Conservation (phyloP, 192 early-diverging fungal species). For the Backusella tuberculispora region DNA sequence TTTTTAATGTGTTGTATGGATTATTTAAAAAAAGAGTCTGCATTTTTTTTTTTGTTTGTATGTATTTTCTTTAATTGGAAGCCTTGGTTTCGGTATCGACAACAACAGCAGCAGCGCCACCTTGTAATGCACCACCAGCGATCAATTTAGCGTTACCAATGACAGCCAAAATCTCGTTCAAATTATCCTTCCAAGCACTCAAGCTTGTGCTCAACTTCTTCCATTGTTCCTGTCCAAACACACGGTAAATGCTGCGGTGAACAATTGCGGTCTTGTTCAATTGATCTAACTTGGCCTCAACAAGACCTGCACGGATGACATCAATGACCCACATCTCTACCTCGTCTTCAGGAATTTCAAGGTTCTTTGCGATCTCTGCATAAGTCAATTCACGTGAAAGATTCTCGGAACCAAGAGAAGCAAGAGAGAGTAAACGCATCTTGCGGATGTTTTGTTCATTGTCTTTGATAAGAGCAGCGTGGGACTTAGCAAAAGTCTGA, state of each 20-base stretch:
- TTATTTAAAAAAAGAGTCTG: no score
- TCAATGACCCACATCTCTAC: constrained; percentile 98
- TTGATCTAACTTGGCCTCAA: constrained; percentile 96
- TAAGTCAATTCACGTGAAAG: constrained; percentile 75
- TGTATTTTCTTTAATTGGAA: background rate
- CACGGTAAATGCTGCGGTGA: constrained; percentile 83
- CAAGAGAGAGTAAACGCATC: constrained; percentile 86
- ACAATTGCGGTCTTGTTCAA: constrained; percentile 78
- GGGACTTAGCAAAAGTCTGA: constrained; percentile 58
- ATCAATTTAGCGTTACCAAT: constrained; percentile 85
- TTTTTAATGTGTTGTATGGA: background rate
- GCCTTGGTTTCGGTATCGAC: constrained; percentile 20
- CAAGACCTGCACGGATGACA: constrained; percentile 87
- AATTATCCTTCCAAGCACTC: constrained; percentile 77
- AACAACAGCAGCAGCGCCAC: constrained; percentile 30
- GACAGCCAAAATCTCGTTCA: constrained; percentile 85
- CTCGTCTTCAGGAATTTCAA: constrained; percentile 76
- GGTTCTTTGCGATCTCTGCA: constrained; percentile 67
- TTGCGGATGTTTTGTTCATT: constrained; percentile 69
- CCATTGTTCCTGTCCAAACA: constrained; percentile 87
- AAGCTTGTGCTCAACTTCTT: constrained; percentile 66
- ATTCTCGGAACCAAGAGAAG: constrained; percentile 73
- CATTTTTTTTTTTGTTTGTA: background rate
- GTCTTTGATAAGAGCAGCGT: constrained; percentile 59
- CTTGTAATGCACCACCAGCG: constrained; percentile 42